Base-by-base conservation (phyloP, 805 yeast species). In the Hermanozyma aechmeae region DNA sequence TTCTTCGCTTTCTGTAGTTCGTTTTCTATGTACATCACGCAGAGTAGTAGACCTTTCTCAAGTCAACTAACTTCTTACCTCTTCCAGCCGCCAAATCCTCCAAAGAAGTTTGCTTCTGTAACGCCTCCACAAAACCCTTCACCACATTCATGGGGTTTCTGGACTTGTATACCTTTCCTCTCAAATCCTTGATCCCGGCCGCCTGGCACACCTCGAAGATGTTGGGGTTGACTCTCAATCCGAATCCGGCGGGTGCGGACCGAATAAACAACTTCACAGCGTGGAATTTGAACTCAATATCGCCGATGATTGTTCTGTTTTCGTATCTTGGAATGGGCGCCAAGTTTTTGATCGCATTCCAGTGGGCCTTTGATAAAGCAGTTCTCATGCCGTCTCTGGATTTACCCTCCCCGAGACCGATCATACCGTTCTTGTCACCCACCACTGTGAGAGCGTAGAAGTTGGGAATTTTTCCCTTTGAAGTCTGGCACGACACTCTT, bases 141-240 rank as follows among this genome's bases (percentile, higher is more conserved):
- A 84, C 84, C 27, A 87, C 93, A 56, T 87, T 87, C 94, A 92
- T 85, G 29, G 80, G 79, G 61, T 89, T 92, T 66, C 97, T 75
- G 21, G 95, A 83, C 48, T 86, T 79, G 65, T 81, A 84, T 27
- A 89, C 82, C 51, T 89, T 89, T 4, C 93, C 96, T 45, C 86
- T 74, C 46, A 92, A 63, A 58, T 92, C 98, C 56, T 80, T 82
- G 54, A 92, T 85, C 38, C 98, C 98, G 1, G 87, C 95, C 34
- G 86, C 76, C 51, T 80, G 82, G 56, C 96, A 87, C 34, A 92
- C 75, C 60, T 86, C 96, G 46, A 79, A 85, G 39, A 92, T 77
- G 53, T 79, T 74, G 41, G 83, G 93, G 59, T 87, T 87, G 26
- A 86, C 95, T 45, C 96, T 71, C 35, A 92, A 68, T 13, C 98